phyloP scores from a whole-genome alignment of 1,284 basidiomycete species.

The Leccinum fallax region DNA sequence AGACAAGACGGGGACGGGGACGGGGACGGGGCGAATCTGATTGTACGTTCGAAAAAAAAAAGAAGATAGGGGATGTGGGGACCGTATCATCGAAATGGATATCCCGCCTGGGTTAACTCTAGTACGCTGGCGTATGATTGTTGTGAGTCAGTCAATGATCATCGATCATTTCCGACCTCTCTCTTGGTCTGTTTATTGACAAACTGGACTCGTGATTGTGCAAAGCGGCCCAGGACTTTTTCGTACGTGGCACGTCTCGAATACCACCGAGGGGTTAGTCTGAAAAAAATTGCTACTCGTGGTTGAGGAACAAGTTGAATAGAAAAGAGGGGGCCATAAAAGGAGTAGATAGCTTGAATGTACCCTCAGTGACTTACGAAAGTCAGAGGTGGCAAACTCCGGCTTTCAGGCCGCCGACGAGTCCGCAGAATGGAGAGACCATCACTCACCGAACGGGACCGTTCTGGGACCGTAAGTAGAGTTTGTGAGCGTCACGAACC shows the following conservation, averaged over 20 bases:
- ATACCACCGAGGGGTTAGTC: not conserved
- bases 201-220: not conserved
- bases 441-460: too few species aligned
- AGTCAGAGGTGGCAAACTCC: too few species aligned
- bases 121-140: not conserved
- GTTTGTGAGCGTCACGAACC: too few species aligned
- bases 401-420: too few species aligned
- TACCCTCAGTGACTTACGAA: not conserved
- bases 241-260: not conserved
- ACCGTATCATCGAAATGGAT: not conserved
- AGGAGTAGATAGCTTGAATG: not conserved
- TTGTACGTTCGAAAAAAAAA: not conserved
- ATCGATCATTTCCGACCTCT: not conserved
- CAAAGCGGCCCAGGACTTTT: not conserved
- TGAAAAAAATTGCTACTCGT: not conserved
- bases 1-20: not conserved
- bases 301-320: not conserved
- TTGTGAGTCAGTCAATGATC: not conserved
- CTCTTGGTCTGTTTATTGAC: not conserved
- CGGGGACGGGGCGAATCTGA: not conserved
- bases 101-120: not conserved
- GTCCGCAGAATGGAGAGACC: too few species aligned
- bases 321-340: not conserved
- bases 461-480: too few species aligned
- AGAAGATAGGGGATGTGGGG: not conserved